Base-by-base conservation (phyloP, 345 rosid species). In the Raphanus raphanistrum region DNA sequence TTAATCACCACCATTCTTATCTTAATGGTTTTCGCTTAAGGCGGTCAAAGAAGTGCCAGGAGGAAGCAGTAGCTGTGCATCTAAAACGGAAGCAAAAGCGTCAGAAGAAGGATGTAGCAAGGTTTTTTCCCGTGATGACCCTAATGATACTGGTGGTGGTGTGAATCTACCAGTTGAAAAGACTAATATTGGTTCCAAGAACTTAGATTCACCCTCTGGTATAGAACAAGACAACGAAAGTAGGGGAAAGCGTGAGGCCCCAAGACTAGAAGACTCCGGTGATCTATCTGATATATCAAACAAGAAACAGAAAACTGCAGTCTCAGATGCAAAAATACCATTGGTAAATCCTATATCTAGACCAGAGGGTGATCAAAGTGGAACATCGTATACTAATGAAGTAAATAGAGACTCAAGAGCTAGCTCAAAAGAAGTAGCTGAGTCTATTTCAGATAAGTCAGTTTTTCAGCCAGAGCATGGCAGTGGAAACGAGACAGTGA, bases 281-380 rank as follows among this genome's bases (percentile, higher is more conserved):
- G 79, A 74, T 62, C 66, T 52, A 67, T 66, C 66, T 43, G 84
- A 81, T 83, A 77, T 70, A 70, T 80, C 84, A 68, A 72, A 76
- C 71, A 94, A 92, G 85, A 92, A 87, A 77, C 93, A 82, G 84
- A 92, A 89, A 84, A 87, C 71, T 62, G 45, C 66, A 66, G 57
- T 76, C 63, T 70, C 67, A 12, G 83, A 80, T 70, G 45, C 76
- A 70, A 33, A 75, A 25, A 0, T 54, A 27, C 6, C 71, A 63
- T 36, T 38, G 41, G 67, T 57, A 28, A 41, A 63, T 69, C 29
- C 71, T 70, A 55, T 79, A 17, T 72, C 64, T 66, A 66, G 63
- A 73, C 71, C 32, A 55, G 83, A 75, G 57, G 43, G 50, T 21
- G 79, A 32, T 64, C 79, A 63, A 70, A 72, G 75, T 43, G 71